Evolutionary conservation across 257 asterid genomes (phyloP).

Genomic region (Asclepias syriaca): DNA sequence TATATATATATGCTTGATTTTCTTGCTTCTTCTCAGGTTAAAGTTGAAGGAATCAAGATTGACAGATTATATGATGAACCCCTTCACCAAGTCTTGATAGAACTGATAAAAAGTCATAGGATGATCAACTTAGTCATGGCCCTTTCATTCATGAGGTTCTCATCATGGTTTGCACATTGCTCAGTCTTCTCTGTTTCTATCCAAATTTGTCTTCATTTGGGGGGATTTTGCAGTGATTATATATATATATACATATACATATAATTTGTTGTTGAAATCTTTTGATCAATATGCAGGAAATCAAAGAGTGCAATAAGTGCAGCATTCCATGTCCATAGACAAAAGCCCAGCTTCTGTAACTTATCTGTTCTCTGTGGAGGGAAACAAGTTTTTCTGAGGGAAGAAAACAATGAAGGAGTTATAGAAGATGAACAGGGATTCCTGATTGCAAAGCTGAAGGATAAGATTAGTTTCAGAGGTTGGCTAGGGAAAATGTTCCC

Average conservation of each 20-base stretch:
- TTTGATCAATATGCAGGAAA: conserved; percentile 37
- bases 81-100: conserved; percentile 39
- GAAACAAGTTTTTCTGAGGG: conserved; percentile 40
- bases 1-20: background rate
- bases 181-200: background rate
- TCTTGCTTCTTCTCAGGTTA: conserved; percentile 30
- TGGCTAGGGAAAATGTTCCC: conserved; percentile 44
- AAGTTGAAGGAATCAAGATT: conserved; percentile 43
- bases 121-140: conserved; percentile 58
- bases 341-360: conserved; percentile 58
- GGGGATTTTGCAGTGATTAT: background rate
- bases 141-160: conserved; percentile 42
- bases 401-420: conserved; percentile 35
- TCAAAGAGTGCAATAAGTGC: conserved; percentile 52
- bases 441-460: conserved; percentile 37
- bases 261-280: no score
- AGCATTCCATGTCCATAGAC: conserved; percentile 37
- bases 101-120: conserved; percentile 29
- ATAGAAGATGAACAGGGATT: conserved; percentile 47
- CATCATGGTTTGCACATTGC: conserved; percentile 35
- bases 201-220: background rate
- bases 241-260: no score
- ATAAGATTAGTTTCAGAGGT: conserved; percentile 40
- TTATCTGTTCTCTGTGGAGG: conserved; percentile 49
- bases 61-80: conserved; percentile 38